Percentiles rank a stretch among this genome's conserved stretches.
Conservation (phyloP, 2,329 filamentous ascomycete genomes). For the Alternaria sp. region DNA sequence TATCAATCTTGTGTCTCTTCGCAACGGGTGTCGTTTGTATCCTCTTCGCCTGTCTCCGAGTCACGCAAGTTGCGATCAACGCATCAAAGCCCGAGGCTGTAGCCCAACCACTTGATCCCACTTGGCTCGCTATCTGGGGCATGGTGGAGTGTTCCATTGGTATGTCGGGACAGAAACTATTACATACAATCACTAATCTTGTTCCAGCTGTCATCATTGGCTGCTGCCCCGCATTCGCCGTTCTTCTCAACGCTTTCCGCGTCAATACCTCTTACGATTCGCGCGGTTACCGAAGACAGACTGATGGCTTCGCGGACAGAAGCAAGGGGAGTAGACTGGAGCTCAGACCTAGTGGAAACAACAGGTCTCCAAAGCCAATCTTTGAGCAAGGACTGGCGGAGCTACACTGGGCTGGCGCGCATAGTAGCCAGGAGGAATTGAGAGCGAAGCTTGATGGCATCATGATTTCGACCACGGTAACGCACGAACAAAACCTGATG, state of each 20-base stretch:
- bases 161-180: background rate
- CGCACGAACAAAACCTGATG: background rate
- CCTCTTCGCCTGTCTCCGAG: slow-evolving; percentile 21
- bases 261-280: slow-evolving; percentile 3
- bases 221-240: slow-evolving; percentile 22
- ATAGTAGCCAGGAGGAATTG: slow-evolving; percentile 17
- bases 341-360: background rate
- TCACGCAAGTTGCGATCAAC: slow-evolving; percentile 39
- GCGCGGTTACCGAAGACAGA: slow-evolving; percentile 5
- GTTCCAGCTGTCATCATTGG: slow-evolving; percentile 20
- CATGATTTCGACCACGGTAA: slow-evolving; percentile 5
- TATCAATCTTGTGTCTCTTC: slow-evolving; percentile 33
- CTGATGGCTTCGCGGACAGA: background rate
- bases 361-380: background rate
- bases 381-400: background rate
- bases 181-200: background rate
- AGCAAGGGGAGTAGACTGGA: background rate
- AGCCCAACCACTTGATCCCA: slow-evolving; percentile 22
- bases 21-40: slow-evolving; percentile 19
- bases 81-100: slow-evolving; percentile 25
- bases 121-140: slow-evolving; percentile 45
- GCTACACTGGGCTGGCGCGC: slow-evolving; percentile 2
- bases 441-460: slow-evolving; percentile 6
- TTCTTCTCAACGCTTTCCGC: slow-evolving; percentile 9
- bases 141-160: slow-evolving; percentile 43